Evolutionary conservation across 176 grass and related monocot species (phyloP).

Genomic region (Zizania latifolia): DNA sequence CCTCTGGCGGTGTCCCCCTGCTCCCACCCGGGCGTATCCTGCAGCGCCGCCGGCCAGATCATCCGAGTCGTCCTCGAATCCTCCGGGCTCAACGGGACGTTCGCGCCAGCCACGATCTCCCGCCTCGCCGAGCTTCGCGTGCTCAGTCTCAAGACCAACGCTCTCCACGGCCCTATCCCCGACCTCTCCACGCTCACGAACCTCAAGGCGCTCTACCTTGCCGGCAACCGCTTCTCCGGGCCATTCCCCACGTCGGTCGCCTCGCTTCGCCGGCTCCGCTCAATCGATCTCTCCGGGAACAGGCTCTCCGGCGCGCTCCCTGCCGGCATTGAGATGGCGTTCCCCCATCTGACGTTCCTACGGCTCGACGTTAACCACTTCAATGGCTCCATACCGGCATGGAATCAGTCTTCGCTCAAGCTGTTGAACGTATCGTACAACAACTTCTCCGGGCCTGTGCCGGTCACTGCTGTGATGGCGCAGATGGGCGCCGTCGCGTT

Average conservation of each 20-base stretch:
- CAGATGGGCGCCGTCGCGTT: constrained; percentile 40
- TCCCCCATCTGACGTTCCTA: constrained; percentile 48
- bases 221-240: constrained; percentile 68
- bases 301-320: constrained; percentile 58
- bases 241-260: constrained; percentile 62
- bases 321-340: constrained; percentile 32
- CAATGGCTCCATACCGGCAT: constrained; percentile 58
- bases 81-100: constrained; percentile 54
- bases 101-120: constrained; percentile 40
- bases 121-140: constrained; percentile 57
- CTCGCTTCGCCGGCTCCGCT: constrained; percentile 61
- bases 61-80: constrained; percentile 70
- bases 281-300: constrained; percentile 76
- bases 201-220: constrained; percentile 84
- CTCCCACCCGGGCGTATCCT: constrained; percentile 43
- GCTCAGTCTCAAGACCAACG: constrained; percentile 87
- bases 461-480: constrained; percentile 48
- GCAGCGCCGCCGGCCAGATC: constrained; percentile 29
- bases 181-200: constrained; percentile 72
- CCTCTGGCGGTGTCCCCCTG: constrained; percentile 28
- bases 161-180: constrained; percentile 59
- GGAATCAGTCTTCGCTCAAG: constrained; percentile 76
- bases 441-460: constrained; percentile 81
- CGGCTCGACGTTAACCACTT: constrained; percentile 80
- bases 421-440: constrained; percentile 70